These are phyloP conservation scores for Spiraea crenata DNA, from an alignment of 331 rosid species.

Conservation along the genomic window DNA sequence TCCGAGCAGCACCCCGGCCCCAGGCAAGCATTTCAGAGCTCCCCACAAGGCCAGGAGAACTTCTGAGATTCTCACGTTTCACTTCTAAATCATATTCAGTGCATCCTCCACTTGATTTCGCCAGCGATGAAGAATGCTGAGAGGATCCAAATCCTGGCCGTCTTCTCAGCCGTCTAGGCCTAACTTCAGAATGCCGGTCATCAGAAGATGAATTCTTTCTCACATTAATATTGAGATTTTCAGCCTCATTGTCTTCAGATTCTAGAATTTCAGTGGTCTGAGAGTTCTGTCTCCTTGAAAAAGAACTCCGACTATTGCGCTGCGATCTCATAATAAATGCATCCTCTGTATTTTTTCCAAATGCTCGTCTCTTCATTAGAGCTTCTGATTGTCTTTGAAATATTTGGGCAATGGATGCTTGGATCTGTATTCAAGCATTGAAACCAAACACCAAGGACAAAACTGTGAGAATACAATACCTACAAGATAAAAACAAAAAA, in stretches of 20 bases:
- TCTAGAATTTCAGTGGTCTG: constrained; percentile 57
- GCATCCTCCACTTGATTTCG: constrained; percentile 62
- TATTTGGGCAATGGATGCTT: constrained; percentile 88
- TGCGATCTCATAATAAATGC: constrained; percentile 55
- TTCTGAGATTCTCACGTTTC: constrained; percentile 59
- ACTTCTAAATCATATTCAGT: constrained; percentile 63
- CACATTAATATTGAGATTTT: constrained; percentile 48
- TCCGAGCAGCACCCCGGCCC: constrained; percentile 94
- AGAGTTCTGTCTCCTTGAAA: constrained; percentile 56
- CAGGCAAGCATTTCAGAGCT: constrained; percentile 82
- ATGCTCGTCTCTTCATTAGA: constrained; percentile 60
- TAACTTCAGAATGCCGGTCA: constrained; percentile 51
- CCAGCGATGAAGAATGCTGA: constrained; percentile 71
- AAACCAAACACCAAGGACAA: constrained; percentile 26
- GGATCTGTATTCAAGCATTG: constrained; percentile 59
- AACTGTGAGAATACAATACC: constrained; percentile 10
- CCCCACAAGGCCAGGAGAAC: constrained; percentile 60
- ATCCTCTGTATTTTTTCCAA: constrained; percentile 57
- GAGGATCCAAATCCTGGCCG: constrained; percentile 57
- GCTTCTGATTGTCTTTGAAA: constrained; percentile 92
- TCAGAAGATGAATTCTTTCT: constrained; percentile 75
- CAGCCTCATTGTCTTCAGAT: constrained; percentile 79
- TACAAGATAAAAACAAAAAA: background rate
- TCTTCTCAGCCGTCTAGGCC: constrained; percentile 65
- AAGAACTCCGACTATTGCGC: constrained; percentile 54